Evolutionary conservation across 306 rosid species (phyloP), one percentile per base, ranked within the genome.

Genomic region (Acmispon strigosus): DNA sequence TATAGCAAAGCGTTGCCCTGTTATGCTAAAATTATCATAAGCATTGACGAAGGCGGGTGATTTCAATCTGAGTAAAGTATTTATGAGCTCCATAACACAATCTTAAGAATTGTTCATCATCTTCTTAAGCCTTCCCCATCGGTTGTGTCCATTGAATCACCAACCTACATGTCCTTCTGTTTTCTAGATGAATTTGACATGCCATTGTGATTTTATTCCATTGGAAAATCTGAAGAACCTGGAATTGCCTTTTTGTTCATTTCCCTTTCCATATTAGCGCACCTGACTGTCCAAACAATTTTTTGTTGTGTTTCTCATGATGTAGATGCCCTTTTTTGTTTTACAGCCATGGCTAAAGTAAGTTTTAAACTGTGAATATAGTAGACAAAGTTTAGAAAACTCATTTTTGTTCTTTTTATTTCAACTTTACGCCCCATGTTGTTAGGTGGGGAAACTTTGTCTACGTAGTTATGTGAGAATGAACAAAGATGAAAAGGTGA

Each of bases 231-330:
- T 51, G 45, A 73, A 73, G 54, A 61, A 37, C 51, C 6, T 41
- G 34, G 45, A 73, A 24, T 74, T 53, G 5, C 47, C 16, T 60
- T 44, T 54, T 24, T 37, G 50, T 53, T 53, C 58, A 27, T 61
- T 74, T 36, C 58, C 78, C 41, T 27, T 74, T 64, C 27, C 29
- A 17, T 66, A 52, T 63, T 74, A 41, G 63, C 56, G 63, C 56
- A 24, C n/a, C 39, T 14, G 44, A 62, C 53, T 39, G n/a, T 43
- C 70, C 53, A 61, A 36, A 49, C 14, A 19, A 71, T 27, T 20
- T 5, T 11, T 5, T 10, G 41, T 49, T 49, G 51, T 14, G 5
- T 34, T 72, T 72, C 70, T 49, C 36, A 49, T 12, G 39, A 48
- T 22, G 62, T 22, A 37, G 34, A 43, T 51, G 2, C 62, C 34